Percentiles rank a stretch among this genome's conserved stretches.
These are phyloP conservation scores for Cladorrhinum samala DNA, from an alignment of 495 filamentous ascomycete species.

Conservation along the genomic window DNA sequence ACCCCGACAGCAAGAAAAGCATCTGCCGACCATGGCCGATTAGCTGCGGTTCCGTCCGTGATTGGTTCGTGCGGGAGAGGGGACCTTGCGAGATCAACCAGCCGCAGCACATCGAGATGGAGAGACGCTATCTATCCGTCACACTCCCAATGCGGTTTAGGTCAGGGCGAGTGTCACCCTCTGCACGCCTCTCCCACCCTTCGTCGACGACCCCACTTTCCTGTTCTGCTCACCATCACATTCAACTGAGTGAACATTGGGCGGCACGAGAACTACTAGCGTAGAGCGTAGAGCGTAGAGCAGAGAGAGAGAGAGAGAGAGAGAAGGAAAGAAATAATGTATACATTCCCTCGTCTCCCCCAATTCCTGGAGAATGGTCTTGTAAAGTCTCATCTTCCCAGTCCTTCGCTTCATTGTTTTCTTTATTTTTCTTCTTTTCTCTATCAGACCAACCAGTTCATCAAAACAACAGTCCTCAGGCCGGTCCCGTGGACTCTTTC, in stretches of 20 bases:
- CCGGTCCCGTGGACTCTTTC: slow-evolving; percentile 17
- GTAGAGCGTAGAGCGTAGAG: neutral
- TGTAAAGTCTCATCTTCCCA: neutral
- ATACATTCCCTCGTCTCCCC: neutral
- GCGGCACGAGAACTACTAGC: slow-evolving; percentile 4
- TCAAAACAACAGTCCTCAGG: slow-evolving; percentile 3
- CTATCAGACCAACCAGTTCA: neutral
- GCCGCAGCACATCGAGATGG: slow-evolving; percentile 14
- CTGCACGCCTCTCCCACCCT: no score
- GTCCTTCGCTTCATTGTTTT: neutral
- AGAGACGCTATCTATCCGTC: slow-evolving; percentile 12
- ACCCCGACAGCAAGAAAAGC: neutral
- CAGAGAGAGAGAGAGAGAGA: no score
- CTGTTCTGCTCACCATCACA: slow-evolving; percentile 1
- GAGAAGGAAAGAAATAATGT: neutral
- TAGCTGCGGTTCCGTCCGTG: neutral
- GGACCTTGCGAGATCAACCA: neutral
- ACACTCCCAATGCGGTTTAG: slow-evolving; percentile 19
- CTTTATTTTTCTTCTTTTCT: neutral
- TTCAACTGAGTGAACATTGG: neutral
- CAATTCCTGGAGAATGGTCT: neutral
- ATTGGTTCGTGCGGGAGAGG: slow-evolving; percentile 1
- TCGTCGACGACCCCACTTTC: slow-evolving; percentile 7
- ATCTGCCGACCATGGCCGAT: slow-evolving; percentile 4
- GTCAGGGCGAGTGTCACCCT: no score